Evolutionary conservation across 1,284 basidiomycete species (phyloP), one percentile per base, ranked within the genome.

Genomic region (Leccinum pachyderme): DNA sequence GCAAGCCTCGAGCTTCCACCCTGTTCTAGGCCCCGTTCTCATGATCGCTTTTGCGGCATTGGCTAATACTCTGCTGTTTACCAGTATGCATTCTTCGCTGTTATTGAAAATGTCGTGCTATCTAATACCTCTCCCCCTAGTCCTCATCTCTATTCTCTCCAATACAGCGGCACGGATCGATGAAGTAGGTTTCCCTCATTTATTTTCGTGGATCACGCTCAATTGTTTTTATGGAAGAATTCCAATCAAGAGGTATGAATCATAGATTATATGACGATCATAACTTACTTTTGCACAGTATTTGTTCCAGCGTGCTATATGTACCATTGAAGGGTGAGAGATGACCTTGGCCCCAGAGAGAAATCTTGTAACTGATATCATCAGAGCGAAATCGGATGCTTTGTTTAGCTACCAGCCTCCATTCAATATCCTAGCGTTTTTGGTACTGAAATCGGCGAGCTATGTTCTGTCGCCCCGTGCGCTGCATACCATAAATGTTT

Each of bases 401-500:
- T 75, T 96, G n/a, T 93, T 95, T 74, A 92, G 88, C 50, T 95
- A 95, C 68, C 86, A 93, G 61, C 91, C 89, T 2, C 91, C 92
- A 0, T 92, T 92, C 77, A 92, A 91, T 63, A 75, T 92, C 29
- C 71, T 90, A 32, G 93, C 93, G 0, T 86, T 93, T 64, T 57
- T 83, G 18, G 76, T 94, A 55, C 78, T 95, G 47, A 86, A 89
- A 63, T 91, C 92, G 5, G 77, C 88, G 25, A 87, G 85, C 61
- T 91, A 81, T 69, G 64, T 90, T 39, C 71, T 91, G 9, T 80
- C 85, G 5, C 89, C 91, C 1, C 79, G 91, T 33, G 78, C 81
- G 3, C 72, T 95, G 24, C 93, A 95, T 67, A 80, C 85, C 0
- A 74, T 81, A 39, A 95, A 95, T 64, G 92, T 95, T 2, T 86